These are phyloP conservation scores for Cercospora nicotianae DNA, from an alignment of 2,329 filamentous ascomycete genomes.

Conservation along the genomic window DNA sequence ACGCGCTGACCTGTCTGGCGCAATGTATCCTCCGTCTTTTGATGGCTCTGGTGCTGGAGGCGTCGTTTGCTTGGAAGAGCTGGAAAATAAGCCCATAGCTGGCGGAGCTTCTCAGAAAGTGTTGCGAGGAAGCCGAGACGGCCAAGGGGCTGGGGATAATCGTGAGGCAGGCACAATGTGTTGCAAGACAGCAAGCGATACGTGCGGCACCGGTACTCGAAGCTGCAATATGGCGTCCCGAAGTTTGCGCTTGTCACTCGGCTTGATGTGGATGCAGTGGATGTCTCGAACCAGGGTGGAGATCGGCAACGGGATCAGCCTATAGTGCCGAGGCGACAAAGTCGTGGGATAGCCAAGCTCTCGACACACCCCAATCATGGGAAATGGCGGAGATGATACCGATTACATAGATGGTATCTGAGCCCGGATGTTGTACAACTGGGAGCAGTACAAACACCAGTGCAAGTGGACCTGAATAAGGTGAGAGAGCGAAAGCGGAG, in stretches of 20 bases:
- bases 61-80: conserved; percentile 23
- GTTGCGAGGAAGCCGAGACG: neutral
- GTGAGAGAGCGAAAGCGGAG: neutral
- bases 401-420: too few relatives aligned
- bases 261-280: neutral
- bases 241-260: neutral
- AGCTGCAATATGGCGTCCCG: neutral
- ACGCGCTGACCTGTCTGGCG: conserved; percentile 82
- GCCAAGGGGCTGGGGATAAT: neutral
- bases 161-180: neutral
- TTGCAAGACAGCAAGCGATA: neutral
- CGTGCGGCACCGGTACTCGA: neutral
- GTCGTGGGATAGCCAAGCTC: conserved; percentile 2
- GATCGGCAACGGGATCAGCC: neutral
- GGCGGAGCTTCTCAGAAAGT: neutral
- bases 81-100: conserved; percentile 41
- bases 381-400: neutral
- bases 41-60: conserved; percentile 36
- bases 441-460: neutral
- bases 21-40: conserved; percentile 64
- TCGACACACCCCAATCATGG: neutral
- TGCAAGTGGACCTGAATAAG: neutral
- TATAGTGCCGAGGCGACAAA: neutral
- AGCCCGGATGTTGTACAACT: neutral
- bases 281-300: neutral